Conservation (phyloP, 371 early-diverging fungal genomes). For the Circinella minor region DNA sequence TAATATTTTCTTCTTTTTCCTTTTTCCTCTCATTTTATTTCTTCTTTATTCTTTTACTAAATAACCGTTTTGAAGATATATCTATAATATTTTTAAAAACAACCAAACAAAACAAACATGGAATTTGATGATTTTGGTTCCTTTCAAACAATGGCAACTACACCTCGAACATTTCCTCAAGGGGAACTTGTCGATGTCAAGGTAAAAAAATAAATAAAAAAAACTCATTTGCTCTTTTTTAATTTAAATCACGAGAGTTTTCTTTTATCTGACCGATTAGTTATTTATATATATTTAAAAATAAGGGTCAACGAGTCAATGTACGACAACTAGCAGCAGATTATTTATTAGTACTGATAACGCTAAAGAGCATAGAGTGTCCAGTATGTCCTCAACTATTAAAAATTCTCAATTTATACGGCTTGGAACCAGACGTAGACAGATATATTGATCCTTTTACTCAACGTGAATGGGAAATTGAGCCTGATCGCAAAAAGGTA, state of each 20-base stretch:
- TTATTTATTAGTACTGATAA: conserved; percentile 40
- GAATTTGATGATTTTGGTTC: conserved; percentile 18
- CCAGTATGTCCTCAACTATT: conserved; percentile 45
- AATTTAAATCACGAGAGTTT: background rate
- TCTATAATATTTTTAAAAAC: too few relatives aligned
- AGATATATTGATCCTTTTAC: conserved; percentile 40
- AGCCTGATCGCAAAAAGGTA: conserved; percentile 32
- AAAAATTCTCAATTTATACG: conserved; percentile 43
- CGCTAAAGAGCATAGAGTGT: conserved; percentile 36
- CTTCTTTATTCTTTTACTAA: background rate
- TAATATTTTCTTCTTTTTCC: too few relatives aligned
- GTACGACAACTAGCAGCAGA: conserved; percentile 28
- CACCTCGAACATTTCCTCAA: conserved; percentile 40
- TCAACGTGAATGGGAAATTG: conserved; percentile 19
- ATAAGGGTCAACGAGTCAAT: conserved; percentile 36
- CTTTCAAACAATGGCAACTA: conserved; percentile 46
- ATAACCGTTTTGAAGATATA: background rate
- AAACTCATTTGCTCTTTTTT: background rate
- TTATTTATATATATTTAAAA: background rate
- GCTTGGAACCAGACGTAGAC: conserved; percentile 30
- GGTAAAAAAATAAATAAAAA: conserved; percentile 28
- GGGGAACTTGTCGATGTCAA: conserved; percentile 33
- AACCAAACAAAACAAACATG: background rate
- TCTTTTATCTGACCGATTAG: too few relatives aligned
- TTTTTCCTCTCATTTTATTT: too few relatives aligned